Evolutionary conservation across 1,284 basidiomycete species (phyloP).

Genomic region (Quambalaria eucalypti): DNA sequence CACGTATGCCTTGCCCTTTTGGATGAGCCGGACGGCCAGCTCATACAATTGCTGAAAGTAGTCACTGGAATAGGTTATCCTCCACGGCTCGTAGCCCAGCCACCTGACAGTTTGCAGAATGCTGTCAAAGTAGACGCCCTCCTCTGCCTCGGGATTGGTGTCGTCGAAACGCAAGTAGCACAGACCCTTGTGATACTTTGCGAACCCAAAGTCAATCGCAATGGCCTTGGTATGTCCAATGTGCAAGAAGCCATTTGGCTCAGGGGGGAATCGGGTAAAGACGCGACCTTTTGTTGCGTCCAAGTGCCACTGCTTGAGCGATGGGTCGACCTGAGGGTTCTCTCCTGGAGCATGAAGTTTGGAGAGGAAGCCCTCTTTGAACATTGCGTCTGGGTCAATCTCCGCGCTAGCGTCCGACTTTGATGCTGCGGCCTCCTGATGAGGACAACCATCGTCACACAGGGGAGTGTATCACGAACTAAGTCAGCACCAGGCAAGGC

Average conservation of each 20-base stretch:
- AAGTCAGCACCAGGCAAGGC: no score
- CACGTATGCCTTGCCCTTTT: slow-evolving; percentile 84
- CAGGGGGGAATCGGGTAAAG: slow-evolving; percentile 94
- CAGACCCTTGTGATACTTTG: slow-evolving; percentile 77
- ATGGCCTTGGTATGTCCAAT: slow-evolving; percentile 96
- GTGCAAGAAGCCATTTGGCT: slow-evolving; percentile 93
- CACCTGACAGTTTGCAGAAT: slow-evolving; percentile 91
- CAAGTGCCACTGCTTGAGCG: slow-evolving; percentile 73
- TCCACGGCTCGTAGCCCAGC: slow-evolving; percentile 97
- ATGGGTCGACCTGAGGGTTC: slow-evolving; percentile 76
- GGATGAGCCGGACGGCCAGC: slow-evolving; percentile 82
- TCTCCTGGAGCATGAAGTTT: slow-evolving; percentile 85
- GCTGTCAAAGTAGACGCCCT: slow-evolving; percentile 88
- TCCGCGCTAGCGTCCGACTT: slow-evolving; percentile 7
- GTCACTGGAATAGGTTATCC: slow-evolving; percentile 97
- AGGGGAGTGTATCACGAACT: no score
- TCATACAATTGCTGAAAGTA: slow-evolving; percentile 84
- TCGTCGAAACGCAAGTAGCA: slow-evolving; percentile 95
- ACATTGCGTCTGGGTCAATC: slow-evolving; percentile 59
- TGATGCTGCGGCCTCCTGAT: slow-evolving; percentile 27
- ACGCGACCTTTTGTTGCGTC: slow-evolving; percentile 72
- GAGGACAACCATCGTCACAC: no score
- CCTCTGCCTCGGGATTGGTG: slow-evolving; percentile 97
- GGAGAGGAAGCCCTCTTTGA: slow-evolving; percentile 90
- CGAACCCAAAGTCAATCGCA: slow-evolving; percentile 95